Evolutionary conservation across 2,329 filamentous ascomycete genomes (phyloP), one percentile per base, ranked within the genome.

Genomic region (Cytospora piceicola): DNA sequence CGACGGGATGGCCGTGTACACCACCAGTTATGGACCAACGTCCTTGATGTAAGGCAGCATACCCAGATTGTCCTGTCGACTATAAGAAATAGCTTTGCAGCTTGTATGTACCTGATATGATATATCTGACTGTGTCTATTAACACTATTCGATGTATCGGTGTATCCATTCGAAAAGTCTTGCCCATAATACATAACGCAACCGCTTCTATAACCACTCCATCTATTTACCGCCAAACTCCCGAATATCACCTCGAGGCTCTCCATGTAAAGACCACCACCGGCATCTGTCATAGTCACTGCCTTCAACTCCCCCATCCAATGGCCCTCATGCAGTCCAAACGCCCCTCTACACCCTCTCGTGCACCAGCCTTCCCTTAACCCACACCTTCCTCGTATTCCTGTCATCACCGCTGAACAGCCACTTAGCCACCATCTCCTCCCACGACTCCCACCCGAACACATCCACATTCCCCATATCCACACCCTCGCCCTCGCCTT

Each of bases 361-460:
- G 79, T 97, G 93, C 57, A 97, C 95, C 76, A 96, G 77, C 69
- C 88, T 80, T 3, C 95, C 95, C 74, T 84, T 88, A 1, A 98
- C 93, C 94, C 94, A 99, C 6, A 99, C 95, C 71, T 84, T 88
- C 72, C 84, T 84, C 3, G 93, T 94, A 76, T 98, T 98, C 71
- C 94, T 83, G 78, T 98, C 95, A 80, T 98, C 94, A 0, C 95
- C 95, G 70, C 87, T 91, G 78, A 91, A 99, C 68, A 98, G 82
- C 95, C 95, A 99, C 82, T 99, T 99, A 61, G 92, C 91, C 14
- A 98, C 79, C 73, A 82, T 87, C 73, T 98, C 92, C 49, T 90
- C 87, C 92, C 91, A 96, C n/a, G 74, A 86, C 83, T 98, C 94
- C 86, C 90, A 93, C 0, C 93, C 94, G 80, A 97, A 99, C 0